Percentiles rank a stretch among this genome's conserved stretches.
phyloP scores from a whole-genome alignment of 1,139 yeast species.

The Eremothecium coryli region DNA sequence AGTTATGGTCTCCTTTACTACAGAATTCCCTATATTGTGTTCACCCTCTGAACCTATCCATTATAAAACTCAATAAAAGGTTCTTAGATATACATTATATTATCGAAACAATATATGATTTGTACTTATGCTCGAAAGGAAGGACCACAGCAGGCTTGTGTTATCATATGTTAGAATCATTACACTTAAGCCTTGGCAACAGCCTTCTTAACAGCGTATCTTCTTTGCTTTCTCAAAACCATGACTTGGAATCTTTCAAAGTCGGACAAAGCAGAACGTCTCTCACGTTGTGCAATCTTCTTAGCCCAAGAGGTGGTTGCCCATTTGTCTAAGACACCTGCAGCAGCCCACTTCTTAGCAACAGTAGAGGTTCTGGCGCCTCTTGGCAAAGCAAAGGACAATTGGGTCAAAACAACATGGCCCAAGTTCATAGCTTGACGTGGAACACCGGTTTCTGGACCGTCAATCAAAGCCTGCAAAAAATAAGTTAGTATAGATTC shows the following conservation, averaged over 20 bases:
- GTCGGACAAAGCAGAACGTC: conserved; percentile 87
- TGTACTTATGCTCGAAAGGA: conserved; percentile 9
- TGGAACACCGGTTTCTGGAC: conserved; percentile 79
- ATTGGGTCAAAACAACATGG: conserved; percentile 87
- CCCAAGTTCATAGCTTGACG: conserved; percentile 88
- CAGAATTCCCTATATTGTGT: too few relatives aligned
- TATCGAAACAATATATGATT: conserved; percentile 12
- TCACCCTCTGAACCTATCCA: too few relatives aligned
- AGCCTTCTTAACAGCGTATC: conserved; percentile 88
- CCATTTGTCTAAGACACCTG: conserved; percentile 87
- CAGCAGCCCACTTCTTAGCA: conserved; percentile 88
- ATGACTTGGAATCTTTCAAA: conserved; percentile 99
- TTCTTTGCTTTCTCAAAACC: conserved; percentile 95
- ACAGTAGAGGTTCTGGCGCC: conserved; percentile 84
- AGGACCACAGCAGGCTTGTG: too few relatives aligned
- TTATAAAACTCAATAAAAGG: conserved; percentile 10
- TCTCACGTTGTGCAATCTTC: conserved; percentile 91
- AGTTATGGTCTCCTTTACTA: too few relatives aligned
- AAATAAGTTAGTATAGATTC: conserved; percentile 9
- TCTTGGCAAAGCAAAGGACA: conserved; percentile 85
- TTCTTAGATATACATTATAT: conserved; percentile 16
- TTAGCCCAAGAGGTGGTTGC: conserved; percentile 92
- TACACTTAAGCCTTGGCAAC: conserved; percentile 69
- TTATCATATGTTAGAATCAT: conserved; percentile 3
- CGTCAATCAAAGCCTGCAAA: conserved; percentile 77